These are phyloP conservation scores for Pachysolen tannophilus DNA, from an alignment of 805 yeast species.

Conservation along the genomic window DNA sequence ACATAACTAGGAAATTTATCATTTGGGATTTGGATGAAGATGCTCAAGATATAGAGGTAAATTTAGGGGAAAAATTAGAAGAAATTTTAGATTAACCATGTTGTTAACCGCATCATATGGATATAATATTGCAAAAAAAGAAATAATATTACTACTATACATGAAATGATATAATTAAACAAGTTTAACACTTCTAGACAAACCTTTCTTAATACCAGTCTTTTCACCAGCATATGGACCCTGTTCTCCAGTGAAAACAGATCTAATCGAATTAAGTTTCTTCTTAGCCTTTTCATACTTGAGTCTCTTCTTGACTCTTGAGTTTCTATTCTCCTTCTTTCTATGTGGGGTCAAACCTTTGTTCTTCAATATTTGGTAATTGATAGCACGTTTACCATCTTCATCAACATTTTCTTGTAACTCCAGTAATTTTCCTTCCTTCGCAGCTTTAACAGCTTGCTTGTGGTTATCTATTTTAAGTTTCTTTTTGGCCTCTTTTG, in stretches of 20 bases:
- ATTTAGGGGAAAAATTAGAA: constrained; percentile 9
- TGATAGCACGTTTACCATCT: constrained; percentile 89
- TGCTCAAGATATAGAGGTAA: constrained; percentile 4
- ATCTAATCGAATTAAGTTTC: constrained; percentile 85
- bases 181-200: constrained; percentile 82
- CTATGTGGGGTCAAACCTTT: constrained; percentile 92
- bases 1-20: constrained; percentile 16
- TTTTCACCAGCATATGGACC: constrained; percentile 89
- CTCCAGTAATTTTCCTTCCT: constrained; percentile 77
- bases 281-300: constrained; percentile 92
- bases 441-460: constrained; percentile 68
- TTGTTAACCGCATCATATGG: no score
- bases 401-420: constrained; percentile 57
- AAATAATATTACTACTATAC: no score
- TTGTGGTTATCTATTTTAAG: constrained; percentile 58
- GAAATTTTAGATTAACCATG: no score
- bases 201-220: constrained; percentile 94
- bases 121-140: no score
- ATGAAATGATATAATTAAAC: no score
- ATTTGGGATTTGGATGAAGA: constrained; percentile 21
- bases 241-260: constrained; percentile 69
- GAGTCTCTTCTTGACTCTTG: constrained; percentile 97
- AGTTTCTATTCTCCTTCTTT: constrained; percentile 88
- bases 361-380: constrained; percentile 91
- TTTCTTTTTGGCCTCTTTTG: constrained; percentile 39